These are phyloP conservation scores for Begonia fuchsioides DNA, from an alignment of 306 rosid genomes.

Conservation along the genomic window DNA sequence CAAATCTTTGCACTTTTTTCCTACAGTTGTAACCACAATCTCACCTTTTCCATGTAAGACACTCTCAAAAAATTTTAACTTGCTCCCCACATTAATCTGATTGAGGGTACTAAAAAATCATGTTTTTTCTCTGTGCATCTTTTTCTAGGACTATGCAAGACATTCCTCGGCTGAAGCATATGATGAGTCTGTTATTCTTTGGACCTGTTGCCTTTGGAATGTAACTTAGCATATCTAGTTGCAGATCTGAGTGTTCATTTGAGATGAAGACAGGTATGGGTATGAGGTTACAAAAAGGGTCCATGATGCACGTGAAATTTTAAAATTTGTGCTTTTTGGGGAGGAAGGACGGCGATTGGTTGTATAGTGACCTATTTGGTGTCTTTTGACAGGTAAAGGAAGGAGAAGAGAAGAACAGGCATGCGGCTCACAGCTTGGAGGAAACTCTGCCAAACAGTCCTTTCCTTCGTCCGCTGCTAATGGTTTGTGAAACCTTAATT, in stretches of 20 bases:
- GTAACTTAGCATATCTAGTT: slow-evolving; percentile 38
- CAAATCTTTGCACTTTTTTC: slow-evolving; percentile 65
- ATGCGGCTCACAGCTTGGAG: no score
- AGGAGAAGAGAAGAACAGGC: slow-evolving; percentile 21
- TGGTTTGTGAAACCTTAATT: slow-evolving; percentile 23
- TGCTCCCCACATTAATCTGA: slow-evolving; percentile 16
- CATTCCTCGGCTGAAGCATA: slow-evolving; percentile 25
- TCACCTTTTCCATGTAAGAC: slow-evolving; percentile 33
- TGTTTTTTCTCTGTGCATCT: no score
- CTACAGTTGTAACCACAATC: slow-evolving; percentile 57
- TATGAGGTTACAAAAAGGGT: slow-evolving; percentile 45
- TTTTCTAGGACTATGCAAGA: slow-evolving; percentile 9
- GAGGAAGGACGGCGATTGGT: slow-evolving; percentile 28
- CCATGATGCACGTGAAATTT: slow-evolving; percentile 68
- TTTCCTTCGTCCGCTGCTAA: slow-evolving; percentile 12
- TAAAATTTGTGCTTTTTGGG: no score
- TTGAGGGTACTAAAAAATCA: slow-evolving; percentile 22
- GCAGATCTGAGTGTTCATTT: slow-evolving; percentile 47
- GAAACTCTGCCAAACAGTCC: slow-evolving; percentile 19
- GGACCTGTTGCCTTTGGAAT: no score
- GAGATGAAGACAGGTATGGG: slow-evolving; percentile 23
- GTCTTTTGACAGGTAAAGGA: slow-evolving; percentile 27
- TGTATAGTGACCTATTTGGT: slow-evolving; percentile 25
- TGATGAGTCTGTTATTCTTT: slow-evolving; percentile 17
- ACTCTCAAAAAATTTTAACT: neutral